phyloP scores from a whole-genome alignment of 2,329 filamentous ascomycete species.

The Apiospora pterosperma region DNA sequence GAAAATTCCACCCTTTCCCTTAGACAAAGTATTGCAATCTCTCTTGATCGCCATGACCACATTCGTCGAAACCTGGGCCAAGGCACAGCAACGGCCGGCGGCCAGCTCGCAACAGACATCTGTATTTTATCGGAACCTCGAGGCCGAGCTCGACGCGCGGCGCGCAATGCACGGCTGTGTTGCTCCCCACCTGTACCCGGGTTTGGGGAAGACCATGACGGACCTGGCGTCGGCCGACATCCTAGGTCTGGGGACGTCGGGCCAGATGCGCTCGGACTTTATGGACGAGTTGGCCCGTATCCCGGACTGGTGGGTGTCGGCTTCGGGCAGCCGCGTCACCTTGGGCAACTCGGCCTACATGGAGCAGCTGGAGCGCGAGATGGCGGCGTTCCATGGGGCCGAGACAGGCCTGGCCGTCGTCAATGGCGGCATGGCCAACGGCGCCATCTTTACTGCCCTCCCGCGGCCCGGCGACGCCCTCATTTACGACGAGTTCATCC shows the following conservation, averaged over 20 bases:
- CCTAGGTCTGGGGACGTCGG: slow-evolving; percentile 51
- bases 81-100: slow-evolving; percentile 10
- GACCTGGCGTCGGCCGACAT: slow-evolving; percentile 68
- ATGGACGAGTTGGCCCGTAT: slow-evolving; percentile 37
- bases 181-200: not conserved
- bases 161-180: slow-evolving; percentile 42
- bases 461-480: slow-evolving; percentile 53
- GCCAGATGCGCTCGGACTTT: slow-evolving; percentile 40
- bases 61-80: slow-evolving; percentile 12
- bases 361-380: slow-evolving; percentile 50
- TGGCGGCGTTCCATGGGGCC: slow-evolving; percentile 59
- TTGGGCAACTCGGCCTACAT: slow-evolving; percentile 63
- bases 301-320: slow-evolving; percentile 38
- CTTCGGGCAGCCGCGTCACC: slow-evolving; percentile 58
- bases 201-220: slow-evolving; percentile 6
- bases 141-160: slow-evolving; percentile 26
- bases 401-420: slow-evolving; percentile 57
- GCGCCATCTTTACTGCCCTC: slow-evolving; percentile 45
- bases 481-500: slow-evolving; percentile 63
- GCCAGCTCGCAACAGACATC: slow-evolving; percentile 13
- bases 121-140: slow-evolving; percentile 27
- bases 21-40: no score
- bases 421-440: slow-evolving; percentile 54
- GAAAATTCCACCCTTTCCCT: no score
- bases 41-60: slow-evolving; percentile 4